phyloP scores from a whole-genome alignment of 2,329 filamentous ascomycete species.

The Colletotrichum abscissum region DNA sequence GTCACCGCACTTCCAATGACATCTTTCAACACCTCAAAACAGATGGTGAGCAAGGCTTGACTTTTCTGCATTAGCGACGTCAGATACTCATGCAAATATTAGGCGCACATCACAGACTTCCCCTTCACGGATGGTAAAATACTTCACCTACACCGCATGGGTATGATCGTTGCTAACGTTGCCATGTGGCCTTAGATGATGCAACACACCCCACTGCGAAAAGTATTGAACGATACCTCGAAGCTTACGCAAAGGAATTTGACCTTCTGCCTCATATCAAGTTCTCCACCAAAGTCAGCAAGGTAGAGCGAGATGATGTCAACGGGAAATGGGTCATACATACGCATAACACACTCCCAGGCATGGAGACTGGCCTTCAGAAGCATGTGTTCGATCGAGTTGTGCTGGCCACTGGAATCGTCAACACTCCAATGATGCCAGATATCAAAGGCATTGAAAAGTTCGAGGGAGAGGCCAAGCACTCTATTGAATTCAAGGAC shows the following conservation, averaged over 20 bases:
- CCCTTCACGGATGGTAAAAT: conserved; percentile 5
- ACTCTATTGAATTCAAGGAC: conserved; percentile 35
- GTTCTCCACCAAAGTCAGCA: conserved; percentile 15
- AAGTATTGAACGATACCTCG: conserved; percentile 49
- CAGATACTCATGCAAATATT: background rate
- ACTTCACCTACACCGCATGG: background rate
- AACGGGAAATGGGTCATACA: conserved; percentile 10
- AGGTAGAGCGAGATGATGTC: conserved; percentile 23
- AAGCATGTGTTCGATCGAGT: conserved; percentile 25
- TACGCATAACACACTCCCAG: background rate
- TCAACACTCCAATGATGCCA: conserved; percentile 18
- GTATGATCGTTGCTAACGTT: background rate
- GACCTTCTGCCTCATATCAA: conserved; percentile 46
- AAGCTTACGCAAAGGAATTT: conserved; percentile 53
- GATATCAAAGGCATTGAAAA: conserved; percentile 33
- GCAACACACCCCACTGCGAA: conserved; percentile 39
- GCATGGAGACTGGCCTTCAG: background rate
- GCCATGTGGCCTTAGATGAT: conserved; percentile 36
- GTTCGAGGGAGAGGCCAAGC: conserved; percentile 34
- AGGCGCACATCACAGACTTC: conserved; percentile 33
- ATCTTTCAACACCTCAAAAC: conserved; percentile 31
- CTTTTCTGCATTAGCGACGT: no score
- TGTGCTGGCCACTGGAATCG: conserved; percentile 30
- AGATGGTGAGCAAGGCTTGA: background rate
- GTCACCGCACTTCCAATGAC: conserved; percentile 29